Evolutionary conservation across 257 asterid genomes (phyloP).

Genomic region (Handroanthus guayacan): DNA sequence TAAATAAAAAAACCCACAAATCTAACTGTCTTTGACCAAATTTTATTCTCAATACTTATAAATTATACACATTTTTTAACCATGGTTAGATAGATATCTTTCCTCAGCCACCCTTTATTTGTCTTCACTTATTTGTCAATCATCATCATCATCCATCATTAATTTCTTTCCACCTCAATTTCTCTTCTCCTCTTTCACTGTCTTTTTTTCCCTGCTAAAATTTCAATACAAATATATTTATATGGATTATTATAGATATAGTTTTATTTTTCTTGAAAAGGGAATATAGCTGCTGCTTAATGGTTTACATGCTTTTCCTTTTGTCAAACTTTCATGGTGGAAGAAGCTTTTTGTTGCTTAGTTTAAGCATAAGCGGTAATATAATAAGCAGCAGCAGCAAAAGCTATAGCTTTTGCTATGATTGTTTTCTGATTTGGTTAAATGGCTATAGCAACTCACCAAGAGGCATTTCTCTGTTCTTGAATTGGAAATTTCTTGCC

Average conservation of each 20-base stretch:
- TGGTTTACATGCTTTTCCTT: background rate
- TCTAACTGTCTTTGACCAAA: background rate
- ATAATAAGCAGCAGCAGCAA: no score
- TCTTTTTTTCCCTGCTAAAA: background rate
- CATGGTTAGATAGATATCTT: conserved; percentile 43
- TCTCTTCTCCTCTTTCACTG: background rate
- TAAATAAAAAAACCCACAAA: background rate
- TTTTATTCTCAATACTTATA: background rate
- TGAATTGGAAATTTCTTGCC: background rate
- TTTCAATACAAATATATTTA: background rate
- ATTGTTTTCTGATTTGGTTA: background rate
- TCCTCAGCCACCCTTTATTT: conserved; percentile 34
- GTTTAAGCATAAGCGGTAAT: no score
- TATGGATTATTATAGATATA: no score
- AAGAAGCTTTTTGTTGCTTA: no score
- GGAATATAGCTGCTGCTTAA: background rate
- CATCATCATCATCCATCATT: conserved; percentile 23
- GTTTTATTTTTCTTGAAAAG: background rate
- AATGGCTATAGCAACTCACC: background rate
- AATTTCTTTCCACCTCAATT: background rate
- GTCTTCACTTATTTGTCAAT: conserved; percentile 6
- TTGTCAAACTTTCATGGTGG: no score
- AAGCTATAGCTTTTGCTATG: background rate
- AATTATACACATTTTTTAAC: conserved; percentile 25
- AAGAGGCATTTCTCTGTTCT: conserved; percentile 1